Evolutionary conservation across 2,329 filamentous ascomycete species (phyloP).

Genomic region (Stachybotrys elegans): DNA sequence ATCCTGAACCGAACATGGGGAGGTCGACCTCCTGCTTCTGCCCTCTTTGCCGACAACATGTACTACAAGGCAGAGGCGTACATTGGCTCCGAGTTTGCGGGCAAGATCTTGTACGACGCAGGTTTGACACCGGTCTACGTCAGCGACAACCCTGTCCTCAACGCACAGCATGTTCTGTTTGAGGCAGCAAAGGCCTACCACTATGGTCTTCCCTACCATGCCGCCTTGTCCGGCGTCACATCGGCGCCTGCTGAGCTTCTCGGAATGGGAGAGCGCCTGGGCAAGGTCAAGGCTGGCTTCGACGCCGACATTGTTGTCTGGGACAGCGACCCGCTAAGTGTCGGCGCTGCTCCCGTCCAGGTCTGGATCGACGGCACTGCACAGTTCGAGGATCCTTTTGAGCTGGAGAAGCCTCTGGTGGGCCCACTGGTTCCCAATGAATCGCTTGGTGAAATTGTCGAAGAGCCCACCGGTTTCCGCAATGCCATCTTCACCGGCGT

Average conservation of each 20-base stretch:
- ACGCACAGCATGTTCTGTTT: constrained; percentile 64
- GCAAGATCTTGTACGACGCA: constrained; percentile 60
- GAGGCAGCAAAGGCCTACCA: constrained; percentile 57
- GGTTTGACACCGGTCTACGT: constrained; percentile 63
- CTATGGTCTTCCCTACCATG: constrained; percentile 57
- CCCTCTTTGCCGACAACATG: constrained; percentile 69
- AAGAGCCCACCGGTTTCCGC: constrained; percentile 31
- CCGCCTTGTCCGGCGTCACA: constrained; percentile 53
- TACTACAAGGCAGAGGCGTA: constrained; percentile 67
- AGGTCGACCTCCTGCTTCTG: constrained; percentile 47
- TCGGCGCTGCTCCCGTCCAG: constrained; percentile 54
- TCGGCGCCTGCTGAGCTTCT: constrained; percentile 54
- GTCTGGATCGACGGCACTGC: constrained; percentile 59
- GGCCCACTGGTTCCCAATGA: constrained; percentile 33
- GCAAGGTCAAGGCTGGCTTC: constrained; percentile 57
- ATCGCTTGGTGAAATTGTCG: constrained; percentile 33
- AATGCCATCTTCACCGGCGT: constrained; percentile 54
- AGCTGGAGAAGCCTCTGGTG: constrained; percentile 44
- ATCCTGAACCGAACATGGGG: constrained; percentile 54
- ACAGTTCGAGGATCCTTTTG: constrained; percentile 47
- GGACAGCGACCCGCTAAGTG: constrained; percentile 57
- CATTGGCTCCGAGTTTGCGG: constrained; percentile 59
- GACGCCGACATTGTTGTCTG: constrained; percentile 59
- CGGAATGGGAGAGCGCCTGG: constrained; percentile 51
- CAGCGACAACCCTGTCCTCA: constrained; percentile 66